Percentiles rank a stretch among this genome's conserved stretches.
These are phyloP conservation scores for Phenoliferia sp. DNA, from an alignment of 1,284 basidiomycete species.

Conservation along the genomic window DNA sequence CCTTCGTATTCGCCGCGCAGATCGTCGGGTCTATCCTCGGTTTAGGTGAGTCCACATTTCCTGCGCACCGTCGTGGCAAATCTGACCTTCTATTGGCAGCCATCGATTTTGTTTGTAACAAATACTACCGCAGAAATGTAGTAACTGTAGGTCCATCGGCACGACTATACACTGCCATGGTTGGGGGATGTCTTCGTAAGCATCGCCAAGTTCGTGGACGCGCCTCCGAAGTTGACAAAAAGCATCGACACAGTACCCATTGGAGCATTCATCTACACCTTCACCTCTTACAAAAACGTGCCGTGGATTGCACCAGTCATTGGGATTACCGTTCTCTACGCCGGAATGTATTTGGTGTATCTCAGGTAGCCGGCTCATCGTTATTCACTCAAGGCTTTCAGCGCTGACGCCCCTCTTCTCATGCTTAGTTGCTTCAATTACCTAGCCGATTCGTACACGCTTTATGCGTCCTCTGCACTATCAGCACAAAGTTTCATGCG, in stretches of 20 bases:
- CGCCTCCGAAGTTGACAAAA: too few species aligned
- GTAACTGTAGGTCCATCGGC: slow-evolving; percentile 62
- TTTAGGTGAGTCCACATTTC: slow-evolving; percentile 3
- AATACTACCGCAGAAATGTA: slow-evolving; percentile 43
- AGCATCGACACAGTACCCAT: too few species aligned
- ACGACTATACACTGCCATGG: slow-evolving; percentile 61
- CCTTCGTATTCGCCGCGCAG: slow-evolving; percentile 27
- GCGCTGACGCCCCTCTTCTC: slow-evolving; percentile 11
- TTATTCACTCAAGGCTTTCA: background rate
- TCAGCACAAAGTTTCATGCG: slow-evolving; percentile 13
- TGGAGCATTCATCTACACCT: slow-evolving; percentile 28
- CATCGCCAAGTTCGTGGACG: too few species aligned
- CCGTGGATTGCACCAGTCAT: slow-evolving; percentile 36
- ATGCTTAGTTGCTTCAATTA: slow-evolving; percentile 30
- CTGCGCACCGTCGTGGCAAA: too few species aligned
- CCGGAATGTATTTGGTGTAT: background rate
- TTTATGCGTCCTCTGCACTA: slow-evolving; percentile 39
- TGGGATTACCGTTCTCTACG: slow-evolving; percentile 37
- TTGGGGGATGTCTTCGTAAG: slow-evolving; percentile 57
- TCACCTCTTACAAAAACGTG: slow-evolving; percentile 17
- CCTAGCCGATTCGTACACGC: slow-evolving; percentile 35
- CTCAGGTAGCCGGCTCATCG: too few species aligned
- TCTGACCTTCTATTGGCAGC: background rate
- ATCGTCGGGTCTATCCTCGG: slow-evolving; percentile 25
- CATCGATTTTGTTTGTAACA: slow-evolving; percentile 45